Evolutionary conservation across 352 stramenopile genomes (phyloP).

Genomic region (Globisporangium apiculatum): DNA sequence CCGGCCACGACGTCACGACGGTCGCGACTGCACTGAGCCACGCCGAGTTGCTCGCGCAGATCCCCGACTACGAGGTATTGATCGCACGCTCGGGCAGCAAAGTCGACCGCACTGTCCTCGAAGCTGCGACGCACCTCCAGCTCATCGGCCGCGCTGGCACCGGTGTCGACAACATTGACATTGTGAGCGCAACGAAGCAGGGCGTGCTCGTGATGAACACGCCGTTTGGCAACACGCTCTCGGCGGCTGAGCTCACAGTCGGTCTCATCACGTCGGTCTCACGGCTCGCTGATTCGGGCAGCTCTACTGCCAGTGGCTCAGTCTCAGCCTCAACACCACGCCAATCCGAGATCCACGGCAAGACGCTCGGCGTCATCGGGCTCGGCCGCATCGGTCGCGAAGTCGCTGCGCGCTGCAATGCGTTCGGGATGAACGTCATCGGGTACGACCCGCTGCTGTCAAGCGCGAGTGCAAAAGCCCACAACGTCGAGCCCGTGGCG

Average conservation of each 20-base stretch:
- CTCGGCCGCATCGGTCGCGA: constrained; percentile 91
- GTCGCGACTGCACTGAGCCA: constrained; percentile 34
- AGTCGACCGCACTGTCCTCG: constrained; percentile 69
- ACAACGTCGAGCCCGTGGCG: constrained; percentile 80
- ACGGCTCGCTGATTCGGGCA: constrained; percentile 12
- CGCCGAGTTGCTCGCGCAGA: constrained; percentile 56
- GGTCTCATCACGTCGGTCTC: constrained; percentile 86
- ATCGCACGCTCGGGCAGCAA: constrained; percentile 81
- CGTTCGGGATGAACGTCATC: constrained; percentile 93
- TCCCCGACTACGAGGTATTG: constrained; percentile 84
- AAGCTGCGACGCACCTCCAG: constrained; percentile 48
- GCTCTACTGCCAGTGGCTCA: neutral
- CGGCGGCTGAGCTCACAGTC: constrained; percentile 92
- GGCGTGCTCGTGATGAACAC: constrained; percentile 96
- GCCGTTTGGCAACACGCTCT: constrained; percentile 93
- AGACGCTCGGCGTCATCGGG: constrained; percentile 93
- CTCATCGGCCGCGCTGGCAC: constrained; percentile 89
- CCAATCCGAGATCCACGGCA: constrained; percentile 78
- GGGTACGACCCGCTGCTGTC: constrained; percentile 93
- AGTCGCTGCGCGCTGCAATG: constrained; percentile 89
- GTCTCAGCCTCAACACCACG: constrained; percentile 11
- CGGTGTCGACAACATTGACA: constrained; percentile 93
- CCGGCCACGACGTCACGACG: constrained; percentile 80
- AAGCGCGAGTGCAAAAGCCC: constrained; percentile 60
- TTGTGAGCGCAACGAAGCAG: constrained; percentile 83